Evolutionary conservation across 768 basidiomycete genomes (phyloP).

Genomic region (Sporobolomyces roseus): DNA sequence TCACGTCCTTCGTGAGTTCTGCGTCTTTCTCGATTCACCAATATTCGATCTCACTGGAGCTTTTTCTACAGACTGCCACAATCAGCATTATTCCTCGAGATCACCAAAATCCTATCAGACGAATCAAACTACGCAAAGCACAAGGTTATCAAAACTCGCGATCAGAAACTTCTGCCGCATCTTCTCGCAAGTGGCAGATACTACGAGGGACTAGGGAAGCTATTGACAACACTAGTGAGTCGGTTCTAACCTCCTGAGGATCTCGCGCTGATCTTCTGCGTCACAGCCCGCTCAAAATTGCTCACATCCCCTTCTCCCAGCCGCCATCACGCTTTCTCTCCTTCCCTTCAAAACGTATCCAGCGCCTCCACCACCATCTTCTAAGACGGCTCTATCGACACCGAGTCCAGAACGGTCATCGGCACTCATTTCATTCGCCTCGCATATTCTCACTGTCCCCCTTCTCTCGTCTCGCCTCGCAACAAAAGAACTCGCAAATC

Average conservation of each 20-base stretch:
- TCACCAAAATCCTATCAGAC: conserved; percentile 31
- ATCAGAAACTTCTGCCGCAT: not conserved
- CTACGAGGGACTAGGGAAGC: conserved; percentile 1
- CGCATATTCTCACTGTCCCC: conserved; percentile 16
- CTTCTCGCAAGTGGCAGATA: not conserved
- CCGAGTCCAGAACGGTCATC: not conserved
- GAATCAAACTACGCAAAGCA: conserved; percentile 20
- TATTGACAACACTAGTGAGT: conserved; percentile 11
- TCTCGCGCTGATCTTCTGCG: not conserved
- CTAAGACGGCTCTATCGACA: not conserved
- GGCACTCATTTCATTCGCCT: conserved; percentile 7
- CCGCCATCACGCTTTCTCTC: conserved; percentile 19
- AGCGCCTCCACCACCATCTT: not conserved
- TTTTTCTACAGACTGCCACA: conserved; percentile 9
- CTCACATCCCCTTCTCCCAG: conserved; percentile 18
- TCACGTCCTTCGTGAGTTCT: conserved; percentile 14
- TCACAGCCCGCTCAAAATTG: conserved; percentile 2
- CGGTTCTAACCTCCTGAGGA: not conserved
- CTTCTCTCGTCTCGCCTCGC: not conserved
- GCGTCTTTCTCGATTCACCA: too few species aligned
- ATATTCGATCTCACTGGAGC: too few species aligned
- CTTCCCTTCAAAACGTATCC: conserved; percentile 31
- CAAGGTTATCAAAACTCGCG: not conserved
- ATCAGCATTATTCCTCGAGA: conserved; percentile 36
- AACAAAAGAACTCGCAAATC: not conserved